Conservation (phyloP, 805 yeast species). For the Wickerhamomyces canadensis region DNA sequence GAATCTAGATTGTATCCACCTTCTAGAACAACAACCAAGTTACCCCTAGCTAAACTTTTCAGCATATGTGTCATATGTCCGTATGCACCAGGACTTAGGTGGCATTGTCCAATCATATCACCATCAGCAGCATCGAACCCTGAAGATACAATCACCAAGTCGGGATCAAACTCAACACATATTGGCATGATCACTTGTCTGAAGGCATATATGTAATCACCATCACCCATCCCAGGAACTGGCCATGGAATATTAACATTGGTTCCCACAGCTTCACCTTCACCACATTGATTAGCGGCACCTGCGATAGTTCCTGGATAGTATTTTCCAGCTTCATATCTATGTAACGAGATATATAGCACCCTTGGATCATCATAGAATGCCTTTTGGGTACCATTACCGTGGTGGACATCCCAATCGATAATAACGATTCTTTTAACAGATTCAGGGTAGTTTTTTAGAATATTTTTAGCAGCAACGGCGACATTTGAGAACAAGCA, state of each 20-base stretch:
- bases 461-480: conserved; percentile 85
- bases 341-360: conserved; percentile 83
- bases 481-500: conserved; percentile 96
- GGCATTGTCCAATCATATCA: conserved; percentile 94
- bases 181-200: conserved; percentile 82
- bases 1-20: conserved; percentile 96
- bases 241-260: conserved; percentile 95
- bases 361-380: conserved; percentile 88
- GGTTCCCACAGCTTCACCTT: conserved; percentile 80
- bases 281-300: conserved; percentile 75
- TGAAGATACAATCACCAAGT: conserved; percentile 84
- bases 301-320: conserved; percentile 94
- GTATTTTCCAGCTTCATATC: conserved; percentile 87
- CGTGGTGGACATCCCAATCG: conserved; percentile 99
- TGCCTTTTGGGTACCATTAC: conserved; percentile 95
- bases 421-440: conserved; percentile 77
- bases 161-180: conserved; percentile 86
- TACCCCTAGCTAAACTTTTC: conserved; percentile 83
- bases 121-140: conserved; percentile 99
- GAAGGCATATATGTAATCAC: conserved; percentile 91
- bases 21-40: conserved; percentile 82
- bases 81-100: conserved; percentile 91
- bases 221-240: conserved; percentile 86
- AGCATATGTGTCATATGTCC: conserved; percentile 94
- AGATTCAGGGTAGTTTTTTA: conserved; percentile 80